Base-by-base conservation (phyloP, 2,329 filamentous ascomycete species). In the Camptophora hylomeconis region DNA sequence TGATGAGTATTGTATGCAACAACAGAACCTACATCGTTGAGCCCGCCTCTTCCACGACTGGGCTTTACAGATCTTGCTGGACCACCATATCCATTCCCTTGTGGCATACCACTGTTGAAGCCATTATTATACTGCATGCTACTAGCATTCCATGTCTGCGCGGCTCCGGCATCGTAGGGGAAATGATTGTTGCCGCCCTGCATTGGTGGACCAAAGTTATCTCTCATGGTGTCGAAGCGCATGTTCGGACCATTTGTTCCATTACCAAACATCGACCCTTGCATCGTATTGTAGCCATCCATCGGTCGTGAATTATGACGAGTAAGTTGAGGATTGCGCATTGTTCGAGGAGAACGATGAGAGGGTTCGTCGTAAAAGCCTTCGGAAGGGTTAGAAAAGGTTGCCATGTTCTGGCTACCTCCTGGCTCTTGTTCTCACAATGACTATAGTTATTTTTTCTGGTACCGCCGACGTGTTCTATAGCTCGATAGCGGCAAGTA, bases 101-200 rank as follows among this genome's bases (percentile, higher is more conserved):
- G 62, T 51, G 74, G 51, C 46, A 75, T 59, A 50, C 67, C 56
- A 44, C 69, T 62, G n/a, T n/a, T n/a, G n/a, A n/a, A n/a, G n/a
- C n/a, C n/a, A n/a, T n/a, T n/a, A n/a, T n/a, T n/a, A n/a, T n/a
- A n/a, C 74, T 75, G 43, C 86, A 65, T 38, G 71, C 67, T 75
- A 31, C 73, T 72, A 40, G 82, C 75, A 51, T 75, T 81, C 84
- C 84, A 93, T 12, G 77, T 75, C 48, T 83, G 78, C n/a, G 68
- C 65, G n/a, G 60, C 57, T 34, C 62, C 60, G 49, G 74, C 72
- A 47, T 84, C 81, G 44, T 86, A 79, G 33, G 65, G 68, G 39
- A 81, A 77, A 29, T 61, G 61, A 20, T 37, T 33, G 32, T 65
- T 71, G 32, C 60, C 62, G 44, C 66, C 70, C 42, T 63, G 63